A percentile compares a stretch with the other conserved stretches of the same genome.
phyloP scores from a whole-genome alignment of 1,139 yeast species.

The Geotrichum phurueaensis region DNA sequence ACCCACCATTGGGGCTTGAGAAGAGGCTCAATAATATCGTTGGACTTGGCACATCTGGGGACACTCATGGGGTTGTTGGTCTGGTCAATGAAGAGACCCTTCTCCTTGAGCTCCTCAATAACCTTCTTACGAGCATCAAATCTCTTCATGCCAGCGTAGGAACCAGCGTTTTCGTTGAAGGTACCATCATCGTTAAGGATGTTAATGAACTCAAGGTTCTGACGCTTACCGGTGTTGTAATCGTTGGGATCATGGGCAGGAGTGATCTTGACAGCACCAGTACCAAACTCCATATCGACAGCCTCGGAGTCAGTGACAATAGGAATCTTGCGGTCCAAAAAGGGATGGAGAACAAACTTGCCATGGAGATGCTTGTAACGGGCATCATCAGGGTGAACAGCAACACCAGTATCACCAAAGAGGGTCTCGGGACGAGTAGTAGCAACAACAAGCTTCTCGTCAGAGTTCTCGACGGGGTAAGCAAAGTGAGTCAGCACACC shows the following conservation, averaged over 20 bases:
- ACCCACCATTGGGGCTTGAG: slow-evolving; percentile 99
- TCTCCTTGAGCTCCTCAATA: slow-evolving; percentile 69
- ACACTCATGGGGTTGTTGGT: slow-evolving; percentile 92
- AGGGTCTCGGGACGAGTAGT: slow-evolving; percentile 98
- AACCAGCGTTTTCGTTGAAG: slow-evolving; percentile 85
- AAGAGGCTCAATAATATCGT: slow-evolving; percentile 92
- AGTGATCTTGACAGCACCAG: slow-evolving; percentile 98
- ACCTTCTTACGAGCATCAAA: slow-evolving; percentile 89
- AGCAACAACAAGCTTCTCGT: slow-evolving; percentile 85
- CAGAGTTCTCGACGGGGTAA: slow-evolving; percentile 81
- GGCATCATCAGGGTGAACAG: slow-evolving; percentile 91
- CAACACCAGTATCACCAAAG: slow-evolving; percentile 96
- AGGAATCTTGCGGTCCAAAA: slow-evolving; percentile 78
- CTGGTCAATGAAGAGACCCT: slow-evolving; percentile 74
- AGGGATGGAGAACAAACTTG: slow-evolving; percentile 84
- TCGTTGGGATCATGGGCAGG: slow-evolving; percentile 98
- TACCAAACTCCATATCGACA: slow-evolving; percentile 98
- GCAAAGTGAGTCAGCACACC: slow-evolving; percentile 95
- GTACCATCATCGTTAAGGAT: slow-evolving; percentile 89
- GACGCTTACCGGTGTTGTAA: slow-evolving; percentile 93
- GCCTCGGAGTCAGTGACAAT: slow-evolving; percentile 86
- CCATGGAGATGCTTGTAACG: slow-evolving; percentile 95
- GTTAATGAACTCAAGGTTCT: slow-evolving; percentile 78
- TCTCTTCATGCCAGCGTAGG: slow-evolving; percentile 82
- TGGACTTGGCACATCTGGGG: slow-evolving; percentile 91